phyloP scores from a whole-genome alignment of 805 yeast genomes.

The Starmerella cellae region DNA sequence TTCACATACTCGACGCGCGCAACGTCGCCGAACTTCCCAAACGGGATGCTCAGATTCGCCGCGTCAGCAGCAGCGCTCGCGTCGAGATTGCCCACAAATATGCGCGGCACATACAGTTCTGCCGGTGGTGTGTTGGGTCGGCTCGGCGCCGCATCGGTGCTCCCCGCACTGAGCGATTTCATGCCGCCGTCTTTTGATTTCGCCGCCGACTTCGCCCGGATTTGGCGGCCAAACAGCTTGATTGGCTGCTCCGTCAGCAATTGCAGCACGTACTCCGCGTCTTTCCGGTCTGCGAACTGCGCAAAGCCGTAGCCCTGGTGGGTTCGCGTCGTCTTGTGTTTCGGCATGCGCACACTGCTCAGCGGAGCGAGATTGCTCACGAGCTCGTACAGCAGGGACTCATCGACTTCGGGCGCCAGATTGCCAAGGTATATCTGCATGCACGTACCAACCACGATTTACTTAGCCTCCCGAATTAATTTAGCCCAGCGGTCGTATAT shows the following conservation, averaged over 20 bases:
- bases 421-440: slow-evolving; percentile 58
- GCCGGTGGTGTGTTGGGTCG: too few relatives aligned
- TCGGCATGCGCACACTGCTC: slow-evolving; percentile 52
- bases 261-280: slow-evolving; percentile 55
- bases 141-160: slow-evolving; percentile 24
- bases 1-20: slow-evolving; percentile 11
- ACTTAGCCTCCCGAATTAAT: too few relatives aligned
- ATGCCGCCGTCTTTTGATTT: slow-evolving; percentile 12
- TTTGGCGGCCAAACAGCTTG: slow-evolving; percentile 41
- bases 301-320: slow-evolving; percentile 87
- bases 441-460: neutral
- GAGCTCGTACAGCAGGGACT: slow-evolving; percentile 61
- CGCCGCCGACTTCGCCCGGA: slow-evolving; percentile 46
- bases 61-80: slow-evolving; percentile 43
- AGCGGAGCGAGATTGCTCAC: slow-evolving; percentile 79
- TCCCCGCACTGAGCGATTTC: slow-evolving; percentile 1
- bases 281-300: slow-evolving; percentile 46
- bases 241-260: slow-evolving; percentile 45
- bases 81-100: slow-evolving; percentile 59
- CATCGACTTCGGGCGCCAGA: slow-evolving; percentile 62
- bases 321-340: slow-evolving; percentile 33
- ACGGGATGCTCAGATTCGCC: slow-evolving; percentile 40
- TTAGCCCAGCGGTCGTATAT: too few relatives aligned
- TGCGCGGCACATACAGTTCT: slow-evolving; percentile 40
- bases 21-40: slow-evolving; percentile 51